Evolutionary conservation across 2,329 filamentous ascomycete genomes (phyloP), one percentile per base, ranked within the genome.

Genomic region (Penicillium sp.): DNA sequence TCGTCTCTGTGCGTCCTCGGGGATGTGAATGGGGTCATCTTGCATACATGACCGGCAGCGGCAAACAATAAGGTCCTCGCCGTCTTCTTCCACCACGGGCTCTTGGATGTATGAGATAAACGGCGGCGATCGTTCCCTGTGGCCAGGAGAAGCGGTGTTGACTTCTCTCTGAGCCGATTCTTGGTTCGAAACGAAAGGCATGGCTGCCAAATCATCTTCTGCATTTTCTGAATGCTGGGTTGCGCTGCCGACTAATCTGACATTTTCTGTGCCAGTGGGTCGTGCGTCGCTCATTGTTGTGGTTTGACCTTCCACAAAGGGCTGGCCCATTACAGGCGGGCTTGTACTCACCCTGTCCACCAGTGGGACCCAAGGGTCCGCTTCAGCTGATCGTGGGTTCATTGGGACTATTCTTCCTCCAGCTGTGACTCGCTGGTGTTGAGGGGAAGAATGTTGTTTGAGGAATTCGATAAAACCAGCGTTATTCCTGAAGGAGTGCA

Each of bases 341-440:
- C 29, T 11, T 8, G 46, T 21, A 29, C 47, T n/a, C 18, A 47
- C 45, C 21, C 11, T 9, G 14, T 8, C 22, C 10, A 18, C 29
- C 29, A 24, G 5, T 34, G 9, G 18, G 16, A 5, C 5, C 9
- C 16, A 24, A 39, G 8, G 6, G 7, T 13, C 39, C 13, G 10
- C n/a, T 27, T 27, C 27, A 32, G 44, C 36, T 38, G 72, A 64
- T 10, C 54, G 31, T 18, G 70, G 66, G 34, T 69, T 67, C 72
- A 79, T 77, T n/a, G 77, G 76, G 34, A 80, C 76, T 27, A 80
- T 79, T 39, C 72, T 72, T 8, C 78, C 78, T 21, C 77, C 77
- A 53, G 78, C 76, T 38, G 77, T 79, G 45, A 80, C 78, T 48
- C 77, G 74, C 48, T 79, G 74, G 54, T 78, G 74, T 32, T 72